Base-by-base conservation (phyloP, 345 rosid species). In the Carallia pectinifolia region DNA sequence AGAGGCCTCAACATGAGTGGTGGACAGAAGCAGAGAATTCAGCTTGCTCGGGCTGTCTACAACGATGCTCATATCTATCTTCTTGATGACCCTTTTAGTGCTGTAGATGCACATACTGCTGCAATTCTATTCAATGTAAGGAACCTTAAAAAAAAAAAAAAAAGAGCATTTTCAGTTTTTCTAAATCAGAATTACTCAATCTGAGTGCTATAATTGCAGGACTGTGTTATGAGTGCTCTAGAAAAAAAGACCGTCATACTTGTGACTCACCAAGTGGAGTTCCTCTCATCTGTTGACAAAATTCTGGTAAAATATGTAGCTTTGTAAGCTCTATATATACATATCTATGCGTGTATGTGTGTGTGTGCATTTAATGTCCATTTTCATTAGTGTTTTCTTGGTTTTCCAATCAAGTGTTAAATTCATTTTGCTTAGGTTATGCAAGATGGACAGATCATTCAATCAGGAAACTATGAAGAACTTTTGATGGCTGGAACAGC, bases 61-160 rank as follows among this genome's bases (percentile, higher is more conserved):
- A 83, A 82, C 6, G 77, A 86, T 62, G 86, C 95, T 0, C 90
- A 88, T 76, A 83, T 88, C 7, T 90, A 86, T 77, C 78, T 92
- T 15, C 81, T 92, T 10, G 96, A 92, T 73, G 98, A 92, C 67
- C 95, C 96, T 54, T 92, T 92, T 67, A 90, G 94, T 71, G 89
- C 96, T 1, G 89, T 92, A 1, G 96, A 92, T 70, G 95, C 93
- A 18, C 90, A 90, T 71, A 90, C 96, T 0, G 96, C 85, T 17
- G 58, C 95, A 30, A 80, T 66, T 73, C 77, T 92, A 66, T 90
- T 90, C 53, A 87, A 81, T 72, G 95, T 83, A 72, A 54, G 55
- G 12, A 7, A 39, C 48, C 2, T 23, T 23, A 23, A 23, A 23
- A 23, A 23, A 23, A 31, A 2, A n/a, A 61, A 53, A 7, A 15